Percentiles rank a stretch among this genome's conserved stretches.
phyloP scores from a whole-genome alignment of 2,329 filamentous ascomycete species.

The Colletotrichum higginsianum region DNA sequence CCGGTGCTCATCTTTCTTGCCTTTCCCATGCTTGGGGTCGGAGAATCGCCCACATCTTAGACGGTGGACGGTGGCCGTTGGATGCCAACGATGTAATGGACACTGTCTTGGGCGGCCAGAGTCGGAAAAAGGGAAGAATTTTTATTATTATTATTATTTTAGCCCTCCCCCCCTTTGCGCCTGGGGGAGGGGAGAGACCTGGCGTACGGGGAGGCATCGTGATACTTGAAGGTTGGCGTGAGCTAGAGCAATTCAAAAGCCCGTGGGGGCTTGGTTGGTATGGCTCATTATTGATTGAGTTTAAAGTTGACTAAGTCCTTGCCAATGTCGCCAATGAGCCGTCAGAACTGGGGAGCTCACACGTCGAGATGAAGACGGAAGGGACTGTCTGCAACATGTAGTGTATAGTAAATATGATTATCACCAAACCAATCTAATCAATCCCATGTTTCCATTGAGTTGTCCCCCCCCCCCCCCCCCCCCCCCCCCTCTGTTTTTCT shows the following conservation, averaged over 20 bases:
- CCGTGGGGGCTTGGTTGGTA: background rate
- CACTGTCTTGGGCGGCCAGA: background rate
- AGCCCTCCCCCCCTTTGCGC: no score
- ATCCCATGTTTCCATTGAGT: background rate
- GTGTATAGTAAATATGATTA: no score
- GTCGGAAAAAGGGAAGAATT: no score
- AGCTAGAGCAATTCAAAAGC: background rate
- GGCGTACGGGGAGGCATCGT: slow-evolving; percentile 8
- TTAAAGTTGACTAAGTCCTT: no score
- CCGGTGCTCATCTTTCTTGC: slow-evolving; percentile 13
- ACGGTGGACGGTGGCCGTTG: background rate
- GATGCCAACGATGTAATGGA: slow-evolving; percentile 2
- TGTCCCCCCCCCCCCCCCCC: background rate
- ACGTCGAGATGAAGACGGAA: slow-evolving; percentile 22
- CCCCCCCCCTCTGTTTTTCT: background rate
- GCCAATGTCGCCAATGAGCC: background rate
- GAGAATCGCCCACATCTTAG: background rate
- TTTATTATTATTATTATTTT: no score
- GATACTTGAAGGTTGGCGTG: background rate
- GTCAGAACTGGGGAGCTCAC: slow-evolving; percentile 20
- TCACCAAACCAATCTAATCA: background rate
- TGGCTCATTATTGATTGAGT: no score
- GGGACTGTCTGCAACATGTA: background rate
- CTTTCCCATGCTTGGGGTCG: slow-evolving; percentile 19
- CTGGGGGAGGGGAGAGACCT: slow-evolving; percentile 5